Evolutionary conservation across 208 protist genomes (phyloP).

Genomic region (Entamoeba moshkovskii): DNA sequence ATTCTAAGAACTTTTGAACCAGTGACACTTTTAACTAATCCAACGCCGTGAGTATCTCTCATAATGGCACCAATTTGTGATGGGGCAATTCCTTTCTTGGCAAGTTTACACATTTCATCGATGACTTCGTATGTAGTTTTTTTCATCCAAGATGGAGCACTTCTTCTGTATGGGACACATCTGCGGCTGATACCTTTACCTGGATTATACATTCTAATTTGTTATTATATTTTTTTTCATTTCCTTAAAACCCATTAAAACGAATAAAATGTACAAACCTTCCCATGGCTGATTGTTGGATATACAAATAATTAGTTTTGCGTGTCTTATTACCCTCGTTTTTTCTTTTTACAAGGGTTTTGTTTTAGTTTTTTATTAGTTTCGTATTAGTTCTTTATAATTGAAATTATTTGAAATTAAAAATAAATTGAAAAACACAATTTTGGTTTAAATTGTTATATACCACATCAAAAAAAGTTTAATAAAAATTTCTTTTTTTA

Average conservation of each 20-base stretch:
- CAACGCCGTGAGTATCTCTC: slow-evolving; percentile 95
- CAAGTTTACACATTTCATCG: slow-evolving; percentile 83
- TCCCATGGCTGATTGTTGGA: background rate
- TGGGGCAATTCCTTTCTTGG: slow-evolving; percentile 93
- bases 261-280: background rate
- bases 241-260: background rate
- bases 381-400: too few relatives aligned
- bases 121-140: slow-evolving; percentile 64
- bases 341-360: too few relatives aligned
- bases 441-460: too few relatives aligned
- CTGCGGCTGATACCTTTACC: slow-evolving; percentile 85
- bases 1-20: slow-evolving; percentile 98
- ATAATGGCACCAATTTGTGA: slow-evolving; percentile 96
- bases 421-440: too few relatives aligned
- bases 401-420: too few relatives aligned
- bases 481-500: too few relatives aligned
- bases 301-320: too few relatives aligned
- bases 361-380: too few relatives aligned
- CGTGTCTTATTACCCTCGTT: too few relatives aligned
- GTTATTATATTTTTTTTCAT: background rate
- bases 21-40: slow-evolving; percentile 82
- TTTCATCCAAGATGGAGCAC: slow-evolving; percentile 93
- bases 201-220: background rate
- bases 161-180: slow-evolving; percentile 85
- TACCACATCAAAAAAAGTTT: too few relatives aligned